Conservation (phyloP, 2,329 filamentous ascomycete species). For the Ceratocystis alfenasii region DNA sequence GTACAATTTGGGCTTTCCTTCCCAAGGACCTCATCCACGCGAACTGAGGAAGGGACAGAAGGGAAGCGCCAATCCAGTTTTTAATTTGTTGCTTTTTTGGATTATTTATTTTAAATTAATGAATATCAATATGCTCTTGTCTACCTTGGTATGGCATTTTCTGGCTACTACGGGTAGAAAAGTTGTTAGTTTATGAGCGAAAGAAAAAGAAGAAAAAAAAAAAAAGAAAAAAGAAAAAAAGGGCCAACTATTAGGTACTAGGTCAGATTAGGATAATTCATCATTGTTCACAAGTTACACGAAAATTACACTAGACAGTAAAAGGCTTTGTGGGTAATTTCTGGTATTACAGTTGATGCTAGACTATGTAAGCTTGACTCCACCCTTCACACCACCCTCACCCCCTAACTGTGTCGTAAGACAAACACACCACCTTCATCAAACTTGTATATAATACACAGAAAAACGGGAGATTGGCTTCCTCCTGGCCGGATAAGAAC, state of each 20-base stretch:
- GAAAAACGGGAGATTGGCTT: slow-evolving; percentile 31
- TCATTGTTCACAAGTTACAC: neutral
- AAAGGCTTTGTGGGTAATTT: slow-evolving; percentile 50
- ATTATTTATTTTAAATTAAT: no score
- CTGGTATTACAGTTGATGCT: slow-evolving; percentile 44
- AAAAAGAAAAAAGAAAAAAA: neutral
- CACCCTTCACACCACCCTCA: neutral
- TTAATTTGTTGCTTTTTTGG: neutral
- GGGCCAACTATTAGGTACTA: no score
- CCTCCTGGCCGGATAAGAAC: slow-evolving; percentile 37
- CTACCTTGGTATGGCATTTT: no score
- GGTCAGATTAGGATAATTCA: neutral
- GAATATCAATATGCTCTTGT: no score
- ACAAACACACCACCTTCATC: neutral
- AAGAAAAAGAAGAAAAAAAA: neutral
- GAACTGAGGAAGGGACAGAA: slow-evolving; percentile 26
- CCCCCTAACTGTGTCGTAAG: neutral
- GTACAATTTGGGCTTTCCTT: slow-evolving; percentile 79
- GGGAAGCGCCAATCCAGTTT: neutral
- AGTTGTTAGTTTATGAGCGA: neutral
- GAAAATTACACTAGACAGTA: slow-evolving; percentile 1
- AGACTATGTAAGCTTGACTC: slow-evolving; percentile 20
- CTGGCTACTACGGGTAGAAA: no score
- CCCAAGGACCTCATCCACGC: slow-evolving; percentile 62
- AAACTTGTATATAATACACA: slow-evolving; percentile 6